Base-by-base conservation (phyloP, 1,284 basidiomycete species). In the Sphagnurus paluster region DNA sequence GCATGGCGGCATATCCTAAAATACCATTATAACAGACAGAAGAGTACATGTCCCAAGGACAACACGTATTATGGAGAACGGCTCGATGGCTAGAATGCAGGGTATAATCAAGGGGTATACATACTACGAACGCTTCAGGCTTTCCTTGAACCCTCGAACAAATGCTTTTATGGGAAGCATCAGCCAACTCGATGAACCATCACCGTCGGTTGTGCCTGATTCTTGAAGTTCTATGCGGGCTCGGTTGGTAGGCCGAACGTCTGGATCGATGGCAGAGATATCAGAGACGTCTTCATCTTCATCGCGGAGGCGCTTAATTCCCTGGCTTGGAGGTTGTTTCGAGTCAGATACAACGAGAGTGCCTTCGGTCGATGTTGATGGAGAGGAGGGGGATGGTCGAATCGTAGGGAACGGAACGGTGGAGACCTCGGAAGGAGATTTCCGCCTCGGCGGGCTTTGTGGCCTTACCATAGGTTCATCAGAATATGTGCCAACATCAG, bases 81-180 rank as follows among this genome's bases (percentile, higher is more conserved):
- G 23, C 14, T 14, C 36, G 24, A 32, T 11, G 24, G 7, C 32
- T 26, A 39, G 35, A 10, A 32, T 19, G n/a, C 38, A 19, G 37
- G 17, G 36, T 49, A 49, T 44, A 35, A 39, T 35, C n/a, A 40
- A 33, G 36, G 21, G 39, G 48, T 50, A 44, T 48, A 48, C 52
- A 47, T 50, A 52, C 49, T 50, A 55, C 32, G 48, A 46, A 35
- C 48, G 44, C 26, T 52, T 52, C 13, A 59, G 43, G 39, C 80
- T 80, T 62, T 82, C 79, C 55, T 75, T 76, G 66, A 86, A 84
- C 10, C 83, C 84, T 52, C 74, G 70, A 45, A 81, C 67, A 61
- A 86, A 85, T 14, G 75, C 76, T 60, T 75, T 74, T 63, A 86
- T 69, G 2, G 83, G 84, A 33, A 75, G 65, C 54, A 79, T 62